Base-by-base conservation (phyloP, 2,329 filamentous ascomycete species). In the Penicillium hesseltinei region DNA sequence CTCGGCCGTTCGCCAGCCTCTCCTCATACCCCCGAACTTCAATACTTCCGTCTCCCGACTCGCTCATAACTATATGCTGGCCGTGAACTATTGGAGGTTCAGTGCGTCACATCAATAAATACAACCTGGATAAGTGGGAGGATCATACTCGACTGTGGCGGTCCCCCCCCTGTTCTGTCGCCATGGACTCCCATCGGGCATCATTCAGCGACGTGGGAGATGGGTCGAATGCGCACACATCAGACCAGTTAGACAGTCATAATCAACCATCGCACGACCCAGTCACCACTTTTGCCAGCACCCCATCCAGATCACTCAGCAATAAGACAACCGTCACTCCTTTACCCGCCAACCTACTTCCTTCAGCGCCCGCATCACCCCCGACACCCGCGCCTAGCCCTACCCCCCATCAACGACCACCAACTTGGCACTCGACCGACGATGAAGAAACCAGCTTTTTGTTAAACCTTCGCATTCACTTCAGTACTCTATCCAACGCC, bases 391-490 rank as follows among this genome's bases (percentile, higher is more conserved):
- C 85, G 29, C 85, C 85, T 7, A 87, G 84, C 69, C 85, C 85
- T 5, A 87, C 84, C 17, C 85, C 85, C 23, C 83, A 83, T 63
- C 82, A 86, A 61, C 75, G 83, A 62, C 80, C 79, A n/a, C 82
- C 83, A 15, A 76, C 71, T 57, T 80, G 78, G 78, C 74, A 71
- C 46, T 72, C 71, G 25, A 63, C 71, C 31, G 73, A 74, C 21
- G 87, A 88, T 59, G 86, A 91, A 69, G 91, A 97, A 72, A 91
- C 96, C 71, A 85, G 88, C 63, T 90, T 93, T 66, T 83, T 95
- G 54, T 82, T 90, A 63, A 88, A 92, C 70, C 86, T 94, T 57
- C 85, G 90, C 59, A 84, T 88, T 59, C 86, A 92, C 68, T 97
- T 97, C 71, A 86, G 87, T 68, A 85, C 88, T 54, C 87, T 91